phyloP scores from a whole-genome alignment of 176 grass and related monocot genomes.

The Stipa capillata region DNA sequence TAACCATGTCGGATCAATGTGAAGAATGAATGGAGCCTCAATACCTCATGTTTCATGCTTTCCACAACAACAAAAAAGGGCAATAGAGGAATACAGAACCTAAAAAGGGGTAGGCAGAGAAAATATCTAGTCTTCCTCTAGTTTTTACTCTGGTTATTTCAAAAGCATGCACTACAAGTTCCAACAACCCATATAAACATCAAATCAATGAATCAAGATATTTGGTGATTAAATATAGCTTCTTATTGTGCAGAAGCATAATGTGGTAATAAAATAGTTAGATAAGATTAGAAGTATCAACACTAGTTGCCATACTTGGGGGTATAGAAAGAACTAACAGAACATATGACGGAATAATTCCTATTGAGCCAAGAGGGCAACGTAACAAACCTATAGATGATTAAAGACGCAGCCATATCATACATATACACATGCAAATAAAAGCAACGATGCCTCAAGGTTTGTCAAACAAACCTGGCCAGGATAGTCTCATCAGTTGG shows the following conservation, averaged over 20 bases:
- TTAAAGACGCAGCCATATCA: neutral
- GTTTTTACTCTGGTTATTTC: neutral
- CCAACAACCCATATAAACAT: neutral
- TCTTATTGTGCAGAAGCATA: too few relatives aligned
- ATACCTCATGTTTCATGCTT: too few relatives aligned
- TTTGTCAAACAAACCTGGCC: constrained; percentile 35
- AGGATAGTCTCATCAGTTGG: constrained; percentile 68
- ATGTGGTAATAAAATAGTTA: neutral
- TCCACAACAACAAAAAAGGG: neutral
- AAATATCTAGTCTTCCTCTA: neutral
- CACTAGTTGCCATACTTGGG: neutral
- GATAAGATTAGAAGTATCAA: neutral
- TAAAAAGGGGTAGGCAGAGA: neutral
- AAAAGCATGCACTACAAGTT: neutral
- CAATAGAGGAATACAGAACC: neutral
- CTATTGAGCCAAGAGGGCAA: neutral
- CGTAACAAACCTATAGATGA: neutral
- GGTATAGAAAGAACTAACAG: neutral
- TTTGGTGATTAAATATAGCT: too few relatives aligned
- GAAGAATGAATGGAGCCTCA: neutral
- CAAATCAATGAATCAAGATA: neutral
- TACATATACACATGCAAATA: neutral
- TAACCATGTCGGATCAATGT: neutral
- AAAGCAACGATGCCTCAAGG: neutral
- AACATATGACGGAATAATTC: neutral